Evolutionary conservation across 2,329 filamentous ascomycete species (phyloP), one percentile per base, ranked within the genome.

Genomic region (Fonsecaea pedrosoi): DNA sequence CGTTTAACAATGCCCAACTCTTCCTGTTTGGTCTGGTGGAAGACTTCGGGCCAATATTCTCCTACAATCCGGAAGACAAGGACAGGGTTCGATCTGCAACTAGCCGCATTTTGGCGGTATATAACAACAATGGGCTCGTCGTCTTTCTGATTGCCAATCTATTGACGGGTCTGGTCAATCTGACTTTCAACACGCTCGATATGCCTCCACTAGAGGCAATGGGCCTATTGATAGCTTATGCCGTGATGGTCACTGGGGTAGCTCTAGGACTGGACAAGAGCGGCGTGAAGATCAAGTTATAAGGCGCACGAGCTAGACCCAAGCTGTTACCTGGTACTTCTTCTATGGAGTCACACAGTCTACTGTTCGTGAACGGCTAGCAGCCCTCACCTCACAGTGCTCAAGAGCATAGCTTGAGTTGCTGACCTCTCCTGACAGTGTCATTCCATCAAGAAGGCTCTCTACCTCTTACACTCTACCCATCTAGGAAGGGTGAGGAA

Each of bases 71-170:
- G 13, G 0, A 92, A 95, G 77, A 82, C 80, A 60, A 87, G 89
- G 68, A 86, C 86, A 2, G 87, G 89, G 50, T 64, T 69, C 81
- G 85, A 54, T 82, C 85, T 54, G 90, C 92, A 3, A 97, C 93
- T 2, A 97, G 93, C 75, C 86, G 82, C 42, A 84, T 98, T n/a
- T 81, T 98, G 69, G 84, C 88, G 54, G 91, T 92, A 0, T 96
- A 90, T 76, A 99, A 99, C 76, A 86, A 90, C 62, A 97, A 97
- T 73, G 94, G 95, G 0, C 82, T 99, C 55, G 88, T 87, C 0
- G 79, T 98, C 0, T 99, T 99, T 76, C 78, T 99, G 66, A 75
- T 94, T 42, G 94, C 95, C 2, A 99, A 99, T 75, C 79, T 99
- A 55, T 79, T 97, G 69, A 99, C 95, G 0, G 95, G 95, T 0